These are phyloP conservation scores for Aspergillus awamori DNA, from an alignment of 2,329 filamentous ascomycete genomes.

Conservation along the genomic window DNA sequence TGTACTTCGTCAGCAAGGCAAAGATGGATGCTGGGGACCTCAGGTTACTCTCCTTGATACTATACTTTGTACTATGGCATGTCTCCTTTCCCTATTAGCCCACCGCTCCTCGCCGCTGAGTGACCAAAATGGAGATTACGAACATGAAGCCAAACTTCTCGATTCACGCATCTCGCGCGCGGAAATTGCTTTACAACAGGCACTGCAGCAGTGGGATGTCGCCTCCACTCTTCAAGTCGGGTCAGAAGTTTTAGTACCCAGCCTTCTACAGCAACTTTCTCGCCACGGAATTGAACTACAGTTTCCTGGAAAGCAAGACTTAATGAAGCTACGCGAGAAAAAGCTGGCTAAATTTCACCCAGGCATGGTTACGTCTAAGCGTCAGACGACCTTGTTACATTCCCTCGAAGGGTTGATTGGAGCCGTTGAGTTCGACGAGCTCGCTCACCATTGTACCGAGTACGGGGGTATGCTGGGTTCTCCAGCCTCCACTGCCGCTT, in stretches of 20 bases:
- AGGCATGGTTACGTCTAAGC: constrained; percentile 31
- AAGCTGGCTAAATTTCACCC: constrained; percentile 33
- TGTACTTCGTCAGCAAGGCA: constrained; percentile 29
- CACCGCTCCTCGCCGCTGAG: constrained; percentile 10
- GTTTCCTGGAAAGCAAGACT: constrained; percentile 27
- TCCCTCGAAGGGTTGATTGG: constrained; percentile 47
- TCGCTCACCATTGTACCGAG: constrained; percentile 36
- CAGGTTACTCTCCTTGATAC: constrained; percentile 34
- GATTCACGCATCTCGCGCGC: background rate
- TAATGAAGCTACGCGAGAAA: constrained; percentile 25
- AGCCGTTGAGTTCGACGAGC: constrained; percentile 40
- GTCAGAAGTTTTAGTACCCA: constrained; percentile 40
- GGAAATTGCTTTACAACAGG: background rate
- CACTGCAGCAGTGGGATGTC: constrained; percentile 34
- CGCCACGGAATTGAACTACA: constrained; percentile 30
- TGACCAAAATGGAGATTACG: background rate
- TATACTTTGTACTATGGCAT: constrained; percentile 40
- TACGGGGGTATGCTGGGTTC: constrained; percentile 43
- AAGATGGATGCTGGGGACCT: constrained; percentile 32
- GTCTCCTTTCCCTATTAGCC: constrained; percentile 32
- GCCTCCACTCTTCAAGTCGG: constrained; percentile 34
- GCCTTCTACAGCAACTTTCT: constrained; percentile 32
- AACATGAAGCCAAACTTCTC: background rate
- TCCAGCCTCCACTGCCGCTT: constrained; percentile 47
- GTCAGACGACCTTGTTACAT: constrained; percentile 34